Base-by-base conservation (phyloP, 306 rosid genomes). In the Castanea crenata region DNA sequence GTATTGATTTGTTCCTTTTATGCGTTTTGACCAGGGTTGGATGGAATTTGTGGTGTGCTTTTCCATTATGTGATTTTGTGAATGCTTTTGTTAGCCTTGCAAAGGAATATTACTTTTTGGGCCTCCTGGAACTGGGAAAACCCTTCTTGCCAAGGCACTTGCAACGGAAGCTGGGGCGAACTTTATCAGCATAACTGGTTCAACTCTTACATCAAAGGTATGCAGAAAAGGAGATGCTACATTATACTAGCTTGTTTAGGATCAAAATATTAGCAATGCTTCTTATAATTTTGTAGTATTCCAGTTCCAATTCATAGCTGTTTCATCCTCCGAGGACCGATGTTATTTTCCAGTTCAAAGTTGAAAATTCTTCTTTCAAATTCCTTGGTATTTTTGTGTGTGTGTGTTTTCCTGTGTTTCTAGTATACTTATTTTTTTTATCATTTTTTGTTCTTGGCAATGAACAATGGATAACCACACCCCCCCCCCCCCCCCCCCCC, bases 41-140 rank as follows among this genome's bases (percentile, higher is more conserved):
- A 76, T 73, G 55, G 59, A 19, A 63, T 69, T 73, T 64, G 55
- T 76, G 27, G 14, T 77, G 38, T 78, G 44, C 41, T 56, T 74
- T 65, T 52, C 55, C 72, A 49, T 62, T 84, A 71, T 59, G 61
- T 84, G 74, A 74, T 74, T 34, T 68, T 61, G 83, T 78, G 38
- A 49, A 65, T 69, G 71, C 55, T 34, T 75, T 75, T 70, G 23
- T 75, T 89, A 95, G 99, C 99, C 99, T 68, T 91, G 97, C 89
- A 95, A 93, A 85, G 99, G 99, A 83, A 95, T 95, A 79, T 74
- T 95, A 80, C 99, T 95, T 74, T 95, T 95, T 83, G 99, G 99
- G 81, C 99, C 99, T 80, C 99, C 99, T 80, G 99, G 99, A 76
- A 95, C 99, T 73, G 99, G 99, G 78, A 95, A 95, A 88, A 95